Conservation (phyloP, 306 rosid species). For the Sindora glabra region DNA sequence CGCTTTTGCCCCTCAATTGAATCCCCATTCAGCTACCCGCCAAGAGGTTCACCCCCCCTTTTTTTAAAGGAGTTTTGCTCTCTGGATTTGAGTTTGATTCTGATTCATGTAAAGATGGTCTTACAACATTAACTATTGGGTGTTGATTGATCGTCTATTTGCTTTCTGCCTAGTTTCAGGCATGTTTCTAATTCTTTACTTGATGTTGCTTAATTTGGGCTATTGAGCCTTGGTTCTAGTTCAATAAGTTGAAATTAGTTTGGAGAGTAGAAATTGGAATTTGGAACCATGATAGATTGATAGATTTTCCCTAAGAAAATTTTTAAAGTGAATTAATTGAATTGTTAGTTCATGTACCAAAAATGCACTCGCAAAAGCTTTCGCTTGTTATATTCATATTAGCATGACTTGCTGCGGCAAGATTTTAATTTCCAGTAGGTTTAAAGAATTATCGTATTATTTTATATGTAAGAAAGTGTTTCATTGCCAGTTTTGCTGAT, state of each 20-base stretch:
- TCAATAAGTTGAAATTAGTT: not conserved
- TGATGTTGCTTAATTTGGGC: not conserved
- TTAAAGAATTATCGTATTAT: not conserved
- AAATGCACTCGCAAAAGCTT: not conserved
- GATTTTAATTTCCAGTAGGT: not conserved
- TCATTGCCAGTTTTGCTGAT: not conserved
- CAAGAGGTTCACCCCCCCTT: not conserved
- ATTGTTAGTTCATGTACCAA: too few species aligned
- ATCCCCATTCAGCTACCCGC: conserved; percentile 51
- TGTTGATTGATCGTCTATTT: not conserved
- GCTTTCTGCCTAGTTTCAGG: not conserved
- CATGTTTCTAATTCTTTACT: not conserved
- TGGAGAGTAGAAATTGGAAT: not conserved
- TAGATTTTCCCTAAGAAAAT: too few species aligned
- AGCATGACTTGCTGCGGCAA: not conserved
- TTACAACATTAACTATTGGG: too few species aligned
- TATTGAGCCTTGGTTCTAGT: not conserved
- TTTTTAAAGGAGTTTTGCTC: not conserved
- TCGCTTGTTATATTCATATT: not conserved
- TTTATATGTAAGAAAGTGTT: not conserved
- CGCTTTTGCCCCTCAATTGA: conserved; percentile 51
- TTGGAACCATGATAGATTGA: too few species aligned
- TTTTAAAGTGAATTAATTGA: too few species aligned
- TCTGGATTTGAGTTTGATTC: not conserved
- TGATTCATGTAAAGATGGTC: not conserved